phyloP scores from a whole-genome alignment of 2,329 filamentous ascomycete genomes.

The Pseudonectria buxi region DNA sequence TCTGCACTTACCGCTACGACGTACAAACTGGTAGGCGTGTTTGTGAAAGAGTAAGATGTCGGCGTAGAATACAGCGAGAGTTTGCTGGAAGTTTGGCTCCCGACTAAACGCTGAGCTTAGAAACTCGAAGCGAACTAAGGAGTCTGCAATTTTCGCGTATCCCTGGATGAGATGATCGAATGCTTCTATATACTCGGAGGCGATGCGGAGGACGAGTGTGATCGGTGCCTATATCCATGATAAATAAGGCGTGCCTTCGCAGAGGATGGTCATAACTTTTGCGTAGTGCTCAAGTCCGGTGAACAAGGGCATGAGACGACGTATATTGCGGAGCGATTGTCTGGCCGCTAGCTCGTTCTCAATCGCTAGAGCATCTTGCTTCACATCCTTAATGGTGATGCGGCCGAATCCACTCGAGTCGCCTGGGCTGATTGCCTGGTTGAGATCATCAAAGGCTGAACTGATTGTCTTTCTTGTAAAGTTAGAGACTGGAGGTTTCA shows the following conservation, averaged over 20 bases:
- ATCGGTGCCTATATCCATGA: conserved; percentile 42
- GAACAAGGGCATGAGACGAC: conserved; percentile 36
- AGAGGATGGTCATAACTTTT: conserved; percentile 34
- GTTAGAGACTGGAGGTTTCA: no score
- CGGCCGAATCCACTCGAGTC: no score
- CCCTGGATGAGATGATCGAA: conserved; percentile 36
- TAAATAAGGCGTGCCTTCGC: conserved; percentile 40
- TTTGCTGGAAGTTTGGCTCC: conserved; percentile 31
- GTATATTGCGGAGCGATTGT: conserved; percentile 35
- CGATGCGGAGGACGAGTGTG: conserved; percentile 27
- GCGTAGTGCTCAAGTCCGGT: conserved; percentile 35
- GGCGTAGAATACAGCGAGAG: conserved; percentile 36
- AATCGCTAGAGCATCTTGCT: conserved; percentile 27
- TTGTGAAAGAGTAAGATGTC: conserved; percentile 45
- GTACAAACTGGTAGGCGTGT: conserved; percentile 39
- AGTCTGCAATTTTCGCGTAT: conserved; percentile 33
- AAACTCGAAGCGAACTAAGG: conserved; percentile 31
- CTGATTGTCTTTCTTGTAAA: no score
- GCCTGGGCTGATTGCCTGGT: no score
- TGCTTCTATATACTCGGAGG: conserved; percentile 29
- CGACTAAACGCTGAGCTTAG: conserved; percentile 24
- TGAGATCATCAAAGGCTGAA: no score
- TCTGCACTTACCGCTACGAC: conserved; percentile 20
- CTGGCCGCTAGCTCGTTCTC: conserved; percentile 33
- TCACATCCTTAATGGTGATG: no score